phyloP scores from a whole-genome alignment of 2,329 filamentous ascomycete species.

The Talaromyces islandicus region DNA sequence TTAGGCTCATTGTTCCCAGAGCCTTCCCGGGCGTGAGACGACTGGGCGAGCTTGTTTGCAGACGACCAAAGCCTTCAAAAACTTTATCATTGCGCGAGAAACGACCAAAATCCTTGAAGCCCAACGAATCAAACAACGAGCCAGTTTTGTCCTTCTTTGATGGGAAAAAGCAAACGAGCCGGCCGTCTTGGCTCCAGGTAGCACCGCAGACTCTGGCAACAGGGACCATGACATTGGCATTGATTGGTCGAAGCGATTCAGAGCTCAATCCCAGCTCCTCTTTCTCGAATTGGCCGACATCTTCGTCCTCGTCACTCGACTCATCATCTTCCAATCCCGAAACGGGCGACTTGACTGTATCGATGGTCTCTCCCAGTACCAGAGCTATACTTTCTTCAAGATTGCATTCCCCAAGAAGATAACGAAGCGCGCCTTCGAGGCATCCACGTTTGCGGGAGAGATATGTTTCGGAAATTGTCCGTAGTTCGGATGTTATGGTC shows the following conservation, averaged over 20 bases:
- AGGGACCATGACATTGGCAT: slow-evolving; percentile 60
- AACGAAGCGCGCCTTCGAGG: slow-evolving; percentile 57
- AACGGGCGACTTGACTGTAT: slow-evolving; percentile 38
- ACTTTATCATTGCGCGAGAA: slow-evolving; percentile 46
- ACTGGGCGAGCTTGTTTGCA: slow-evolving; percentile 48
- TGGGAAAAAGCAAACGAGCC: slow-evolving; percentile 54
- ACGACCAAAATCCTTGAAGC: slow-evolving; percentile 44
- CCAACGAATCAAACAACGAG: slow-evolving; percentile 44
- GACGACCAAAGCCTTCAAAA: slow-evolving; percentile 59
- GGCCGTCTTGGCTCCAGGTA: slow-evolving; percentile 52
- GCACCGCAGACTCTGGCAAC: slow-evolving; percentile 55
- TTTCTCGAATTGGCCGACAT: slow-evolving; percentile 36
- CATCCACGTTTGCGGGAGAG: slow-evolving; percentile 49
- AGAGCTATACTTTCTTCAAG: slow-evolving; percentile 52
- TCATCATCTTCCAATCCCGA: slow-evolving; percentile 59
- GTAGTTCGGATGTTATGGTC: slow-evolving; percentile 46
- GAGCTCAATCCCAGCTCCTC: slow-evolving; percentile 44
- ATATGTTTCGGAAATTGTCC: slow-evolving; percentile 51
- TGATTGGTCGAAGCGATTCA: slow-evolving; percentile 47
- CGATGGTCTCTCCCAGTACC: slow-evolving; percentile 53
- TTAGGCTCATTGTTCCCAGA: slow-evolving; percentile 33
- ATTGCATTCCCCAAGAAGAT: slow-evolving; percentile 53
- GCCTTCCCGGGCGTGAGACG: slow-evolving; percentile 9
- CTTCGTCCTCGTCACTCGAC: slow-evolving; percentile 76
- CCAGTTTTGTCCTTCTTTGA: slow-evolving; percentile 46